Evolutionary conservation across 805 yeast species (phyloP).

Genomic region (Cyberlindnera xishuangbannaensis): DNA sequence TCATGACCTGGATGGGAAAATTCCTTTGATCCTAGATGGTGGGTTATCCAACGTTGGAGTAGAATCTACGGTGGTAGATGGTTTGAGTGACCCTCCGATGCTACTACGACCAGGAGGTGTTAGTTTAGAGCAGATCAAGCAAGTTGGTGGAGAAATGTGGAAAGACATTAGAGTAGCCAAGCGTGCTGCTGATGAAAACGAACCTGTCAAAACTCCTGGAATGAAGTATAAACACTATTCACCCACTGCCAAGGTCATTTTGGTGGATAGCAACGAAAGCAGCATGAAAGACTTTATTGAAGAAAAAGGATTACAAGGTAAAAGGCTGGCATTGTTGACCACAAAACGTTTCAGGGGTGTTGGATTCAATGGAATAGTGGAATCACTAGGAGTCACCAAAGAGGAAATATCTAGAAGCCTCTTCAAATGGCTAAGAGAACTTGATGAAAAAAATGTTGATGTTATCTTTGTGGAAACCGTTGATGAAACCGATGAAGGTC

Average conservation of each 20-base stretch:
- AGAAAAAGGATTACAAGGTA: constrained; percentile 19
- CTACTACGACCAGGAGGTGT: constrained; percentile 93
- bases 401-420: constrained; percentile 67
- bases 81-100: constrained; percentile 79
- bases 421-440: constrained; percentile 66
- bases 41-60: constrained; percentile 86
- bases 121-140: constrained; percentile 65
- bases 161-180: constrained; percentile 54
- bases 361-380: constrained; percentile 19
- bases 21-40: constrained; percentile 86
- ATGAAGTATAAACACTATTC: constrained; percentile 97
- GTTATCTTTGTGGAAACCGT: constrained; percentile 82
- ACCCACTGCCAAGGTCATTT: constrained; percentile 76
- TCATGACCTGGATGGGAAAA: constrained; percentile 70
- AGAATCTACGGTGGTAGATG: constrained; percentile 93
- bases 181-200: constrained; percentile 56
- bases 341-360: constrained; percentile 25
- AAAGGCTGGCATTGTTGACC: constrained; percentile 48
- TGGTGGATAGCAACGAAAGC: constrained; percentile 47
- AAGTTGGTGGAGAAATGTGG: constrained; percentile 69
- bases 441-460: constrained; percentile 62
- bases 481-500: constrained; percentile 69
- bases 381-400: constrained; percentile 37
- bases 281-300: constrained; percentile 25
- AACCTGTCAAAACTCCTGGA: constrained; percentile 87